phyloP scores from a whole-genome alignment of 1,284 basidiomycete genomes.

The Coriolopsis trogii region DNA sequence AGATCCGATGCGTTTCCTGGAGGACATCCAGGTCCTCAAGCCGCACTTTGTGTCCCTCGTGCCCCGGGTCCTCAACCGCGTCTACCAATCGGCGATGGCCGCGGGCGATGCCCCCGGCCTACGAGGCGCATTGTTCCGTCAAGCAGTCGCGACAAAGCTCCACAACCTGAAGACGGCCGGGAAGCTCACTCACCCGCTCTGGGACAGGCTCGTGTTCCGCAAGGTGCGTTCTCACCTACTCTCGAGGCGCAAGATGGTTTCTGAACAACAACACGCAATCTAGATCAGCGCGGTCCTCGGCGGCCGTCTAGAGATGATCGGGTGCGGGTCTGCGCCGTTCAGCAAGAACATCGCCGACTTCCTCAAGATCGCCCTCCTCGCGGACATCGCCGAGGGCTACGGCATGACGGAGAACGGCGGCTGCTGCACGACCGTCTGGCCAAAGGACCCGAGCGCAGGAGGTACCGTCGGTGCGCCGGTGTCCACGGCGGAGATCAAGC shows the following conservation, averaged over 20 bases:
- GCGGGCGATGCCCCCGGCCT: constrained; percentile 83
- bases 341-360: constrained; percentile 82
- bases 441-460: constrained; percentile 59
- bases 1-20: constrained; percentile 85
- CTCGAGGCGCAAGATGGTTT: no score
- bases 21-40: constrained; percentile 87
- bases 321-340: constrained; percentile 86
- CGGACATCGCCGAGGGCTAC: constrained; percentile 81
- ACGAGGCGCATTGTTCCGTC: constrained; percentile 84
- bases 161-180: constrained; percentile 77
- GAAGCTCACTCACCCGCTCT: constrained; percentile 76
- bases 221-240: constrained; percentile 78
- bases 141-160: constrained; percentile 84
- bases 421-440: constrained; percentile 54
- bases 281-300: constrained; percentile 72
- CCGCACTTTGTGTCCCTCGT: constrained; percentile 86
- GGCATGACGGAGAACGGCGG: constrained; percentile 82
- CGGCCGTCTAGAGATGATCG: constrained; percentile 69
- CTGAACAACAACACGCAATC: no score
- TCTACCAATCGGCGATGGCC: constrained; percentile 81
- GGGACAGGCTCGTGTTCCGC: constrained; percentile 91
- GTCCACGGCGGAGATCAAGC: constrained; percentile 78
- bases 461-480: constrained; percentile 84
- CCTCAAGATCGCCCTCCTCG: constrained; percentile 76
- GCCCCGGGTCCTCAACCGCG: constrained; percentile 84